Percentiles rank a stretch among this genome's conserved stretches.
These are phyloP conservation scores for Suillus occidentalis DNA, from an alignment of 768 basidiomycete species.

Conservation along the genomic window DNA sequence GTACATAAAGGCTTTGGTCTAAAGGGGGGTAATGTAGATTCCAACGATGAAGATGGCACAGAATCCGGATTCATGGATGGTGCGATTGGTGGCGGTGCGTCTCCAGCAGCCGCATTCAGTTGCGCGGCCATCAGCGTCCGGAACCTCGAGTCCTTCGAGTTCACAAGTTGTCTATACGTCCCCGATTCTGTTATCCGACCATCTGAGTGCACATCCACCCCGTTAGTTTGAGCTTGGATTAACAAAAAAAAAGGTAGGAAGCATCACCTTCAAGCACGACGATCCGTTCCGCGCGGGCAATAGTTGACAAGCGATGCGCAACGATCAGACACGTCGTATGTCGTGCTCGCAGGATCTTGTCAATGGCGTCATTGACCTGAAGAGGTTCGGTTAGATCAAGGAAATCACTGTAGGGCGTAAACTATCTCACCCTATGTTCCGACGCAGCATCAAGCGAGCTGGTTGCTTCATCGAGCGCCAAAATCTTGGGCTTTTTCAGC, in stretches of 20 bases:
- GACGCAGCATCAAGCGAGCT: slow-evolving; percentile 87
- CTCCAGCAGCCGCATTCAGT: slow-evolving; percentile 48
- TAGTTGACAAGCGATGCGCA: slow-evolving; percentile 87
- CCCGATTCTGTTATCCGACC: slow-evolving; percentile 83
- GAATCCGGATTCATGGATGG: background rate
- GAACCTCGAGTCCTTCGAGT: slow-evolving; percentile 74
- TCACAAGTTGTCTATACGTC: slow-evolving; percentile 76
- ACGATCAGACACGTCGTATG: slow-evolving; percentile 89
- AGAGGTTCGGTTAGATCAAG: background rate
- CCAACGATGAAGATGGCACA: background rate
- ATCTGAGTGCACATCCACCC: slow-evolving; percentile 36
- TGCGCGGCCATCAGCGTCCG: slow-evolving; percentile 89
- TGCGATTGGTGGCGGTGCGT: background rate
- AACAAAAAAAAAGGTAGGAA: slow-evolving; percentile 13
- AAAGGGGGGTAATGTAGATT: background rate
- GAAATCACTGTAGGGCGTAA: background rate
- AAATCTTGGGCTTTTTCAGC: slow-evolving; percentile 82
- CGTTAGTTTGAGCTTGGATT: background rate
- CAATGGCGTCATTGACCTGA: slow-evolving; percentile 87
- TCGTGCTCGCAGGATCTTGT: slow-evolving; percentile 75
- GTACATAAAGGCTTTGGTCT: background rate
- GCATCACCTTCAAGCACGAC: slow-evolving; percentile 81
- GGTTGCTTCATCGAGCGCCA: slow-evolving; percentile 89
- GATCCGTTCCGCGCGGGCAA: slow-evolving; percentile 86
- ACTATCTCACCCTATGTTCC: slow-evolving; percentile 62